These are phyloP conservation scores for Xylariaceae sp. DNA, from an alignment of 2,329 filamentous ascomycete genomes.

Conservation along the genomic window DNA sequence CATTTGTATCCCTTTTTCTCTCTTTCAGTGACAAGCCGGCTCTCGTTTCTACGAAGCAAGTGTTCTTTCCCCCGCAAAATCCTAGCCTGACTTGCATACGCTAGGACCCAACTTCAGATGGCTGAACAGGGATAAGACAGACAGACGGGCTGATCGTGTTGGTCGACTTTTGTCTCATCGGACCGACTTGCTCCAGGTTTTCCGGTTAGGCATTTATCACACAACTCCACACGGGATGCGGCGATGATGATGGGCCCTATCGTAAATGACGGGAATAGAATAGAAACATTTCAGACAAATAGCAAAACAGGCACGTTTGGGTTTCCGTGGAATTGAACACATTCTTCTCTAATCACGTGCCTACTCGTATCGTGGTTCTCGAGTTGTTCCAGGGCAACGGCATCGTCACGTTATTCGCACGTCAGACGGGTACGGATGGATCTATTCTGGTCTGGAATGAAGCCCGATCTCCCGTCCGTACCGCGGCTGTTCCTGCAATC, in stretches of 20 bases:
- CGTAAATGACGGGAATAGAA: too few relatives aligned
- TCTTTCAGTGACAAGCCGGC: too few relatives aligned
- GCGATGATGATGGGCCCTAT: too few relatives aligned
- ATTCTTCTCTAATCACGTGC: too few relatives aligned
- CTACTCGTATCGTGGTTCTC: too few relatives aligned
- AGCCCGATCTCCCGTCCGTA: not conserved
- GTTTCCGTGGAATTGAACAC: too few relatives aligned
- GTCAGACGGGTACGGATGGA: not conserved
- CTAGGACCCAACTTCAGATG: conserved; percentile 12
- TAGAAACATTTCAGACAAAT: too few relatives aligned
- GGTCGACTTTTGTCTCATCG: conserved; percentile 12
- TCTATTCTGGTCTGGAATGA: not conserved
- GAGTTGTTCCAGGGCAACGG: too few relatives aligned
- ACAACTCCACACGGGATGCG: conserved; percentile 1
- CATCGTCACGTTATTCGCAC: not conserved
- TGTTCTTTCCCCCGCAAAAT: conserved; percentile 15
- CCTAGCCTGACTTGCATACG: conserved; percentile 12
- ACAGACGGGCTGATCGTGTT: not conserved
- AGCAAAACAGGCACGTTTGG: too few relatives aligned
- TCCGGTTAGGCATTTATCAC: conserved; percentile 10
- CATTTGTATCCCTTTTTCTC: too few relatives aligned
- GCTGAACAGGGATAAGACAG: conserved; percentile 5
- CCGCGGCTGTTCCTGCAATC: too few relatives aligned
- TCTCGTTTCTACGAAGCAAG: not conserved
- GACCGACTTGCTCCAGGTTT: conserved; percentile 20